phyloP scores from a whole-genome alignment of 345 rosid genomes.

The Geranium brycei region DNA sequence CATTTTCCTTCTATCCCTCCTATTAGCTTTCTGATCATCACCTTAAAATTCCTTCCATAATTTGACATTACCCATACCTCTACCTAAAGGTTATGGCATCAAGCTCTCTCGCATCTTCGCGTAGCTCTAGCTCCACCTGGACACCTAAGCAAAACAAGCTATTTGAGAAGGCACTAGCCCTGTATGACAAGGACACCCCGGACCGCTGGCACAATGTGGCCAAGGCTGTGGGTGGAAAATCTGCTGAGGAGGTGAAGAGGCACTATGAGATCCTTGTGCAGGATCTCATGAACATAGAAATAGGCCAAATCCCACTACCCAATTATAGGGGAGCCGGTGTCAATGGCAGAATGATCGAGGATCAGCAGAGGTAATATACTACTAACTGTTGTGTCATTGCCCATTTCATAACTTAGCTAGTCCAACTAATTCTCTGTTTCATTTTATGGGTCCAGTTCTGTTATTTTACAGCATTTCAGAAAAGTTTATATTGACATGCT shows the following conservation, averaged over 20 bases:
- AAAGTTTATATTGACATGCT: no score
- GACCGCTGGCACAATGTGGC: slow-evolving; percentile 95
- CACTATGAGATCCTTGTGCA: slow-evolving; percentile 77
- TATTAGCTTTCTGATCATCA: no score
- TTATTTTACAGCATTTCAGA: no score
- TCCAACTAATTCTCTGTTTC: no score
- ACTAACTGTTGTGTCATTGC: no score
- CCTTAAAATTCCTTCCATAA: no score
- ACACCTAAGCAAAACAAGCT: slow-evolving; percentile 62
- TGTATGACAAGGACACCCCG: slow-evolving; percentile 70
- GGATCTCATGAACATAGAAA: slow-evolving; percentile 60
- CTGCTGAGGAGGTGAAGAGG: slow-evolving; percentile 66
- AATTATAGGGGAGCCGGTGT: slow-evolving; percentile 28
- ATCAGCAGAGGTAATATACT: slow-evolving; percentile 10
- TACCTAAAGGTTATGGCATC: slow-evolving; percentile 9
- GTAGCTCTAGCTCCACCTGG: slow-evolving; percentile 48
- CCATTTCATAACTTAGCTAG: no score
- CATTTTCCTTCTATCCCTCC: no score
- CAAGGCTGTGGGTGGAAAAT: slow-evolving; percentile 59
- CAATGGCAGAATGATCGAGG: slow-evolving; percentile 15
- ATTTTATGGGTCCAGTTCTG: no score
- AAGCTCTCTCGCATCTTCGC: slow-evolving; percentile 16
- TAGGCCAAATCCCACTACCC: slow-evolving; percentile 62
- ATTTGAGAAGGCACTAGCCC: slow-evolving; percentile 79
- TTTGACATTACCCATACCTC: no score